Base-by-base conservation (phyloP, 371 early-diverging fungal species). In the Mucor velutinosus region DNA sequence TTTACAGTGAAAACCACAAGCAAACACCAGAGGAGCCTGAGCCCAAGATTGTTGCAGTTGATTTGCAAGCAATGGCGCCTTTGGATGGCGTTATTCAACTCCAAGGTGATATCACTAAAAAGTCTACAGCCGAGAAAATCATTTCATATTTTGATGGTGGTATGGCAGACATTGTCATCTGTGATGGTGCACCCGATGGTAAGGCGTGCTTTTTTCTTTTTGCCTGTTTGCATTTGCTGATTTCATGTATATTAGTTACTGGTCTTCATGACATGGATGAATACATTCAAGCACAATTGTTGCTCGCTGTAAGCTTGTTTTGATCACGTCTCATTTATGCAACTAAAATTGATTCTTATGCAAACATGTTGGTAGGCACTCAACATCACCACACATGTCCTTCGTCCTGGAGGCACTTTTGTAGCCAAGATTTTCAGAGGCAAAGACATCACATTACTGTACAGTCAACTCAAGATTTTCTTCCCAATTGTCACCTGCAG, bases 191-290 rank as follows among this genome's bases (percentile, higher is more conserved):
- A 10, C 99, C 99, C 14, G 99, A 99, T 84, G 94, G 90, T 93
- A 84, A 71, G 10, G 35, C 27, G 27, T 14, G 23, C 23, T 23
- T 4, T 23, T n/a, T n/a, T n/a, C n/a, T n/a, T n/a, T n/a, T n/a
- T n/a, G n/a, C n/a, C 11, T 47, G 1, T n/a, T n/a, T 7, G 19
- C 17, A 45, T 1, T n/a, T 45, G 19, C 8, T 45, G 7, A 19
- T 7, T n/a, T 0, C n/a, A 45, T 45, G 17, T 45, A 2, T 19
- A 30, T 23, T 66, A 85, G 96, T 99, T 23, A 99, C 99, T 23
- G 99, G 99, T 37, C 86, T 99, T 53, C 99, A 98, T 73, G 99
- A 99, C 73, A 91, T 99, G 88, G 99, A 99, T 85, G 99, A 99
- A 79, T 99, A 97, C 76, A 93, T 99, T 66, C 99, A 99, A 74